A percentile compares a stretch with the other conserved stretches of the same genome.
Evolutionary conservation across 257 asterid genomes (phyloP).

Genomic region (Asclepias syriaca): DNA sequence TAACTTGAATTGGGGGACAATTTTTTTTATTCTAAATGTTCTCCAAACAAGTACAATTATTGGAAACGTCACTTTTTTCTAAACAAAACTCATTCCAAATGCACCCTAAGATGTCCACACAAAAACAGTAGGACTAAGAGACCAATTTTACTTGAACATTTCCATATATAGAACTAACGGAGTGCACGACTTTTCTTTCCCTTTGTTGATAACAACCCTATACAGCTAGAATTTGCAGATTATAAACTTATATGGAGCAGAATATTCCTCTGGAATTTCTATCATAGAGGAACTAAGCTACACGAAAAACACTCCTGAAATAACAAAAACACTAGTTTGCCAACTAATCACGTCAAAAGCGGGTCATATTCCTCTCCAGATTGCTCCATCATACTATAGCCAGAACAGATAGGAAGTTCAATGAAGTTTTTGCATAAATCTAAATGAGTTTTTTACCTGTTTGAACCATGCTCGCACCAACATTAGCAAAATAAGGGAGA

Average conservation of each 20-base stretch:
- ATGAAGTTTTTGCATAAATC: background rate
- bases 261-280: background rate
- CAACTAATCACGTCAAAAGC: background rate
- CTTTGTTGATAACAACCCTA: background rate
- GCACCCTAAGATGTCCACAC: too few relatives aligned
- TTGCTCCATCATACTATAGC: background rate
- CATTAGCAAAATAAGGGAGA: constrained; percentile 74
- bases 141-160: too few relatives aligned
- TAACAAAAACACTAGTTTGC: background rate
- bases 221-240: background rate
- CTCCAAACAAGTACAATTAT: too few relatives aligned
- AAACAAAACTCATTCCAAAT: too few relatives aligned
- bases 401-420: background rate
- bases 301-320: background rate
- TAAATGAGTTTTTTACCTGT: constrained; percentile 42
- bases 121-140: too few relatives aligned
- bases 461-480: constrained; percentile 88
- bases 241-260: background rate
- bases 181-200: too few relatives aligned
- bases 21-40: too few relatives aligned
- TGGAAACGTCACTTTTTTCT: too few relatives aligned
- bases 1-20: too few relatives aligned
- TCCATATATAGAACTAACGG: too few relatives aligned
- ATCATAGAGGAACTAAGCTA: background rate
- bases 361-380: background rate